phyloP scores from a whole-genome alignment of 805 yeast species.

The Starmerella bombicola region DNA sequence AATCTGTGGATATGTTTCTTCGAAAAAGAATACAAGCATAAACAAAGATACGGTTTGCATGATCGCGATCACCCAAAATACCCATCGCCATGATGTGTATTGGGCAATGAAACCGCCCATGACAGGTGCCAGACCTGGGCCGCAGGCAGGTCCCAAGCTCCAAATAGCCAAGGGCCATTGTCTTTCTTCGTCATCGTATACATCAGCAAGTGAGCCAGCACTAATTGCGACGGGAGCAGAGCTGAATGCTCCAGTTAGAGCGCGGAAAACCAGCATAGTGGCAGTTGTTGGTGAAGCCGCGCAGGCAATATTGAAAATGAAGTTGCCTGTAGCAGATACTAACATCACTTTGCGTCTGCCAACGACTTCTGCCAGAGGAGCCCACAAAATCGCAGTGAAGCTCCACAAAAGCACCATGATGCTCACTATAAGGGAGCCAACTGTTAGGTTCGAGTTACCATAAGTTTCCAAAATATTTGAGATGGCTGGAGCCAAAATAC shows the following conservation, averaged over 20 bases:
- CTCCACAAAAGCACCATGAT: conserved; percentile 63
- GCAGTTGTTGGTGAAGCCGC: conserved; percentile 46
- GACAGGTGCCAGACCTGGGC: conserved; percentile 40
- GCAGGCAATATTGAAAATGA: conserved; percentile 38
- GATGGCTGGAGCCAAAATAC: conserved; percentile 51
- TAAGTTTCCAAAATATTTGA: conserved; percentile 37
- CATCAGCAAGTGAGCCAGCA: conserved; percentile 55
- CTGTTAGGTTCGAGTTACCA: conserved; percentile 33
- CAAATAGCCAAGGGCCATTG: conserved; percentile 46
- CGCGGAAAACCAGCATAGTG: conserved; percentile 46
- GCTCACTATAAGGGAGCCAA: conserved; percentile 45
- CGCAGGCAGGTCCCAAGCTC: conserved; percentile 47
- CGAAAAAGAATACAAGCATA: conserved; percentile 35
- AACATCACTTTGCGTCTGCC: conserved; percentile 51
- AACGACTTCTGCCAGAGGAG: conserved; percentile 55
- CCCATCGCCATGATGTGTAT: conserved; percentile 49
- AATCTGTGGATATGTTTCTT: conserved; percentile 50
- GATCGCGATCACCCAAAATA: conserved; percentile 45
- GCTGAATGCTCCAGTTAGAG: conserved; percentile 55
- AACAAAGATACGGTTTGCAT: conserved; percentile 40
- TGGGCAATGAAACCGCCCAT: conserved; percentile 46
- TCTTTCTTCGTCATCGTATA: conserved; percentile 41
- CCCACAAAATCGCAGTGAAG: conserved; percentile 49
- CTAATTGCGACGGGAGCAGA: conserved; percentile 58
- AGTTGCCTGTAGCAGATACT: conserved; percentile 37